phyloP scores from a whole-genome alignment of 257 asterid species.

The Leonotis leonurus region DNA sequence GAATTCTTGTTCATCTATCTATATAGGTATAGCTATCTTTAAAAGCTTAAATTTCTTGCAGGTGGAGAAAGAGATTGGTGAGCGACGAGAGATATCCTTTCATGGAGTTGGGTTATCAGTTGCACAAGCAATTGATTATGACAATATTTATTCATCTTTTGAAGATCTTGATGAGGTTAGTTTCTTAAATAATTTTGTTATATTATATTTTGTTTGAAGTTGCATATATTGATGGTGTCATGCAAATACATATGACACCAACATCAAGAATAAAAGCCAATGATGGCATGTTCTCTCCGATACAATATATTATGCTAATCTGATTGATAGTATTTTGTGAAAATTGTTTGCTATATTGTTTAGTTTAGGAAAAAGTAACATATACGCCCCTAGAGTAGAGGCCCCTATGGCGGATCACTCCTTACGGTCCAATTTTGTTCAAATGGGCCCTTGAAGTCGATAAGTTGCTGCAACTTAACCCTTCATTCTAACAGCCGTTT shows the following conservation, averaged over 20 bases:
- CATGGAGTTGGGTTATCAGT: constrained; percentile 83
- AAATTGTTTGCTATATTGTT: no score
- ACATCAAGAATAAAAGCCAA: not conserved
- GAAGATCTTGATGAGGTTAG: constrained; percentile 69
- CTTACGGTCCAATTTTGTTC: no score
- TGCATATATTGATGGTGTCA: not conserved
- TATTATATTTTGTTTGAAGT: not conserved
- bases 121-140: constrained; percentile 45
- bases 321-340: no score
- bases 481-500: no score
- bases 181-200: not conserved
- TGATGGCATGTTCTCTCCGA: no score
- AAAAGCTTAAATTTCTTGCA: constrained; percentile 18
- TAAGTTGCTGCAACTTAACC: no score
- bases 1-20: not conserved
- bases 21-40: constrained; percentile 1
- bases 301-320: no score
- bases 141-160: constrained; percentile 40
- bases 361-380: no score
- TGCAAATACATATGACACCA: not conserved
- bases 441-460: no score
- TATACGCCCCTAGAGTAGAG: no score
- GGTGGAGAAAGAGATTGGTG: constrained; percentile 94
- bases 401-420: no score
- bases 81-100: constrained; percentile 66